A percentile compares a stretch with the other conserved stretches of the same genome.
These are phyloP conservation scores for Monosporozyma aerobia DNA, from an alignment of 805 yeast genomes.

Conservation along the genomic window DNA sequence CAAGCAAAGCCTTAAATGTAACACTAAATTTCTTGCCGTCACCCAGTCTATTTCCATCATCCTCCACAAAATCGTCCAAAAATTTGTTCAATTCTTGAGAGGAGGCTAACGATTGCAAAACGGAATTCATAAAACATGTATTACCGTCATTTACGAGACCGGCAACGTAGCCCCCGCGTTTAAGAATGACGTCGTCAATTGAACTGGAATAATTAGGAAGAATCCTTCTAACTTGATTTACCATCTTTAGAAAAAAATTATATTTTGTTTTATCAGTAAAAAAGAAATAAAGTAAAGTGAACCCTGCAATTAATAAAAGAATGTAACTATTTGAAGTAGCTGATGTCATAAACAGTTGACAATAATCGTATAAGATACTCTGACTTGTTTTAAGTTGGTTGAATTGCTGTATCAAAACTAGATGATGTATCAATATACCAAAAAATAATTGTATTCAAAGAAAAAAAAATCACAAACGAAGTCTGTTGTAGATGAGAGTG, in stretches of 20 bases:
- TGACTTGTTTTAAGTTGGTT: neutral
- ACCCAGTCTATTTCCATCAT: slow-evolving; percentile 7
- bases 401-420: neutral
- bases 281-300: neutral
- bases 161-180: slow-evolving; percentile 67
- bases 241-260: slow-evolving; percentile 2
- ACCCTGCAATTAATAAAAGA: neutral
- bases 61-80: slow-evolving; percentile 37
- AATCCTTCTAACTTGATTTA: slow-evolving; percentile 2
- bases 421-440: neutral
- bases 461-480: neutral
- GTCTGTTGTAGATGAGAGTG: too few species aligned
- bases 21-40: slow-evolving; percentile 37
- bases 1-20: slow-evolving; percentile 43
- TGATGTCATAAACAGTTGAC: slow-evolving; percentile 1
- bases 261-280: slow-evolving; percentile 1
- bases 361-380: neutral
- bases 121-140: slow-evolving; percentile 91
- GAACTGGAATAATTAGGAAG: slow-evolving; percentile 1
- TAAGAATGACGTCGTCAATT: slow-evolving; percentile 31
- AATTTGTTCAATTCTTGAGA: slow-evolving; percentile 52
- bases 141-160: slow-evolving; percentile 87
- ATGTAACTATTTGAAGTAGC: neutral
- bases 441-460: neutral
- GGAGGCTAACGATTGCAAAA: slow-evolving; percentile 73